Percentiles rank a stretch among this genome's conserved stretches.
These are phyloP conservation scores for Melaleuca alternifolia DNA, from an alignment of 345 rosid genomes.

Conservation along the genomic window DNA sequence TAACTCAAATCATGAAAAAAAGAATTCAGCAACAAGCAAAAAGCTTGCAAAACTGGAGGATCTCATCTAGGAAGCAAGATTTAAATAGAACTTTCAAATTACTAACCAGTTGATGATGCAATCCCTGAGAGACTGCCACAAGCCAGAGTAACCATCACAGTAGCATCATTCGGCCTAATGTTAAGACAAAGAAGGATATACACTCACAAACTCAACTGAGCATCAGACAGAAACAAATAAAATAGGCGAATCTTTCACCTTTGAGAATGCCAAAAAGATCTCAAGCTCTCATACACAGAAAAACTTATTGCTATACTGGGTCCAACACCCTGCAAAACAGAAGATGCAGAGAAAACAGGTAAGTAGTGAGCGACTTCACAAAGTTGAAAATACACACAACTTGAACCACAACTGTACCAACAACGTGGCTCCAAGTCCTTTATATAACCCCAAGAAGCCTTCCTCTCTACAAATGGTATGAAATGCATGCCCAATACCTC, in stretches of 20 bases:
- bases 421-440: constrained; percentile 95
- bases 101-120: constrained; percentile 83
- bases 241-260: constrained; percentile 28
- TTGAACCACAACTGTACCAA: constrained; percentile 36
- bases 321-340: constrained; percentile 67
- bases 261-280: constrained; percentile 58
- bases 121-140: constrained; percentile 95
- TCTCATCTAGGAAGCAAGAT: neutral
- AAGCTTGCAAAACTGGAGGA: neutral
- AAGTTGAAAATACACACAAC: neutral
- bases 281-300: constrained; percentile 59
- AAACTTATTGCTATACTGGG: constrained; percentile 92
- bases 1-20: neutral
- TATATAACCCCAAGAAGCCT: constrained; percentile 76
- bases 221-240: neutral
- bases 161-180: constrained; percentile 66
- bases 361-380: neutral
- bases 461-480: constrained; percentile 74
- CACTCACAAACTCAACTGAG: neutral
- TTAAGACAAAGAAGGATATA: neutral
- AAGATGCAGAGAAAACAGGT: neutral
- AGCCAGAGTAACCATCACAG: constrained; percentile 47
- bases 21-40: neutral
- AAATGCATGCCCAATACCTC: constrained; percentile 74
- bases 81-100: neutral